These are phyloP conservation scores for Talaromyces proteolyticus DNA, from an alignment of 495 filamentous ascomycete species.

Conservation along the genomic window DNA sequence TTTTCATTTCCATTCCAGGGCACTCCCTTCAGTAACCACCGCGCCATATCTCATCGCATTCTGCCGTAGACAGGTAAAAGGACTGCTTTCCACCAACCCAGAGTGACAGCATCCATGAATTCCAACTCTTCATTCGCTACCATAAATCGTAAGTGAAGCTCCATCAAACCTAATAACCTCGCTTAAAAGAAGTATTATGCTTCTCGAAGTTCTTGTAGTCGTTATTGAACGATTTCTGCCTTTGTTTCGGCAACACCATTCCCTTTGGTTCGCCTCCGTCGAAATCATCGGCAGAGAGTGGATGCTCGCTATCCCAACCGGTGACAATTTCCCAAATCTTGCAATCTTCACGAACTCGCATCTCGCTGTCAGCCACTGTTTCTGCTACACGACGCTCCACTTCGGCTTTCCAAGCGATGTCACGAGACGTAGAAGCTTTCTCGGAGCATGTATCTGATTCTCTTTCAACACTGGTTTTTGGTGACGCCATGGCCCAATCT, in stretches of 20 bases:
- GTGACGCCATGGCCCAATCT: conserved; percentile 2
- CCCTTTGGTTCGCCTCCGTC: conserved; percentile 2
- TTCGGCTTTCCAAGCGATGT: conserved; percentile 6
- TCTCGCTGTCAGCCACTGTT: conserved; percentile 1
- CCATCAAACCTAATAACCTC: neutral
- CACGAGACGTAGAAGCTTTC: neutral
- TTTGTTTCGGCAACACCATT: neutral
- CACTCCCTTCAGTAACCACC: too few species aligned
- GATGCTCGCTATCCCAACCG: conserved; percentile 2
- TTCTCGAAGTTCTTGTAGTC: neutral
- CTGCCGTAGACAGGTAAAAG: too few species aligned
- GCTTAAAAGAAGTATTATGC: neutral
- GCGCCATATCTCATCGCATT: too few species aligned
- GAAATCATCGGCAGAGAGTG: neutral
- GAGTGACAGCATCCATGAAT: too few species aligned
- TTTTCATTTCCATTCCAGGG: too few species aligned
- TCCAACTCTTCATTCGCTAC: too few species aligned
- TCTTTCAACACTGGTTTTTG: neutral
- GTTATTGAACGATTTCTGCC: neutral
- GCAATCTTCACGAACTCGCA: conserved; percentile 7
- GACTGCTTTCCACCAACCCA: too few species aligned
- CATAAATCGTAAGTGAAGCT: too few species aligned
- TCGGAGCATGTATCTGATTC: neutral
- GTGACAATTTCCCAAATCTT: conserved; percentile 10
- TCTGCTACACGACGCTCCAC: conserved; percentile 11